Base-by-base conservation (phyloP, 2,329 filamentous ascomycete species). In the Aspergillus piperis region DNA sequence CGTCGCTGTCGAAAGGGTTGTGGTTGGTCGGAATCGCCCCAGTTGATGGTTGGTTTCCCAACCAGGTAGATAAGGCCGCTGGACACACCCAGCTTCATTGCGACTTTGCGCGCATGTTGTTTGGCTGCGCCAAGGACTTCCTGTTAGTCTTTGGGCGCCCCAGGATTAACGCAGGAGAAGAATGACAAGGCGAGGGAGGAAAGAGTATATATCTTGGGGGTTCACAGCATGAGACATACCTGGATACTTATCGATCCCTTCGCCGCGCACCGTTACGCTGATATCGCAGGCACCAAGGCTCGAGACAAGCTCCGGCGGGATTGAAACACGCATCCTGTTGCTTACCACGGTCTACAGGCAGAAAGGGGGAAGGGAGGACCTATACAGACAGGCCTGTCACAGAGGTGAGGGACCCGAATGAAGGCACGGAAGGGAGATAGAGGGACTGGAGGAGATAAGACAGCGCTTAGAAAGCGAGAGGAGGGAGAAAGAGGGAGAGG, bases 1-100 rank as follows among this genome's bases (percentile, higher is more conserved):
- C 86, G 81, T 63, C 81, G 79, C 68, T 88, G 86, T 13, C 85
- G 80, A 66, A 87, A 88, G 5, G 79, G 77, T 19, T 77, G 78
- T 58, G 78, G 75, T 76, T 85, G 82, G 62, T 88, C 86, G 27
- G 84, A 86, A 66, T 88, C 86, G 60, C 85, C 82, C 64, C 81
- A 80, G 56, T 80, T 77, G 47, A 77, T 72, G 4, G 79, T 80
- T 3, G 80, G 76, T 54, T 81, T 77, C 23, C 85, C 85, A 36
- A 78, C 76, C 21, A 88, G 80, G 66, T 85, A 87, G 53, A 88
- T 82, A 56, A 88, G 71, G 25, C 85, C 83, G 47, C 77, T 64
- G 15, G 74, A 72, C 47, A 73, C 66, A 11, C 73, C 71, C 44
- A 84, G 75, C 54, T 77, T 73, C 44, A 72, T 71, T 44, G 79